A percentile compares a stretch with the other conserved stretches of the same genome.
Evolutionary conservation across 2,329 filamentous ascomycete species (phyloP).

Genomic region (Sporothrix luriei): DNA sequence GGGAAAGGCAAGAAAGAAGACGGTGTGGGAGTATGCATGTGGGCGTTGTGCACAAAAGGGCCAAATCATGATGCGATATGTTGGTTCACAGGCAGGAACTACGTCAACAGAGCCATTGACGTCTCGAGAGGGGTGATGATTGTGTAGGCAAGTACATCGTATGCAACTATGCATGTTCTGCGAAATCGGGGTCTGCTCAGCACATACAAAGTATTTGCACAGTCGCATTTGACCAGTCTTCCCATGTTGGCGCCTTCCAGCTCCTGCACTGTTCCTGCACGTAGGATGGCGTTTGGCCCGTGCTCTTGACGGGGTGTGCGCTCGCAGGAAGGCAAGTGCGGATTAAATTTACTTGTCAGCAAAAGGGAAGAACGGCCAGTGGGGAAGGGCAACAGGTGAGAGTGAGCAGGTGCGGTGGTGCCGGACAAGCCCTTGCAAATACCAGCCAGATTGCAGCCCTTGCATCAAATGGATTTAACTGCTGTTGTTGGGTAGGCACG

Average conservation of each 20-base stretch:
- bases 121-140: constrained; percentile 3
- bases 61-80: constrained; percentile 7
- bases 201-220: not conserved
- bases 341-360: not conserved
- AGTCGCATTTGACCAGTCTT: not conserved
- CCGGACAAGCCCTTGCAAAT: not conserved
- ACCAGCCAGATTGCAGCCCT: not conserved
- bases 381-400: not conserved
- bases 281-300: not conserved
- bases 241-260: not conserved
- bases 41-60: not conserved
- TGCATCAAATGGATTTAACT: not conserved
- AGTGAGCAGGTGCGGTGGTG: constrained; percentile 17
- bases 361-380: not conserved
- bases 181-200: constrained; percentile 11
- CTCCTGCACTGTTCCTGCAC: constrained; percentile 16
- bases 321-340: not conserved
- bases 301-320: not conserved
- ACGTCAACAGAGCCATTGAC: not conserved
- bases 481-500: not conserved
- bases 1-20: constrained; percentile 16
- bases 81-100: not conserved
- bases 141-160: not conserved
- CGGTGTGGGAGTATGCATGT: not conserved
- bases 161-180: constrained; percentile 1